Evolutionary conservation across 2,329 filamentous ascomycete genomes (phyloP), one percentile per base, ranked within the genome.

Genomic region (Coniochaeta sp.): DNA sequence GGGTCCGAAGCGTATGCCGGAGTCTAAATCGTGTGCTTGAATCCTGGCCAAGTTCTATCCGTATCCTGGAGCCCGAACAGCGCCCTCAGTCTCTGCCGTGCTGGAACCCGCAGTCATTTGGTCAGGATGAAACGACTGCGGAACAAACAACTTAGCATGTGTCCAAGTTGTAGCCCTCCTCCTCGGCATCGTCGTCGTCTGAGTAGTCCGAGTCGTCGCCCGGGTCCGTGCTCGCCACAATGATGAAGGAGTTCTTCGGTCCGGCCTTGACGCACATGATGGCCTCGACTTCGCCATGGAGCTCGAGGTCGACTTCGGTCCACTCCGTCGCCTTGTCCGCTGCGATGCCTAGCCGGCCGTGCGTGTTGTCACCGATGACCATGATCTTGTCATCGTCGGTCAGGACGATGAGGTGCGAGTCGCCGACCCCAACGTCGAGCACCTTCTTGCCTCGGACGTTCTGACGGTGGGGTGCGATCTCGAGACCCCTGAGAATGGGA

Each of bases 331-430:
- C 61, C 52, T 9, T 51, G n/a, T 31, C 53, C 46, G 16, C 53
- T 31, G 20, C 60, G 22, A 79, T 53, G 1, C 82, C 83, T 13
- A 86, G 71, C 61, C 87, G 83, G 0, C 82, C 81, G 58, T 79
- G 80, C 1, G 57, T 56, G 53, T 85, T 84, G 31, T 72, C 68
- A 0, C 84, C 84, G 40, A 78, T 69, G 4, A 77, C 76, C 56
- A 75, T 85, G 0, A 86, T 63, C 18, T 67, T 67, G 0, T 73
- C 72, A 2, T 73, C 67, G 0, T 68, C 67, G 0, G 74, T 78
- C 22, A 86, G 61, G 6, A 75, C 76, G 8, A 85, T 67, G n/a
- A 81, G 71, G 62, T 87, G 83, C 7, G 71, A 70, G 31, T 78
- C 75, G 0, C 84, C 84, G 6, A 86, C 60, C 1, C 73, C 78